Base-by-base conservation (phyloP, 2,329 filamentous ascomycete species). In the Pseudofabraea citricarpa region DNA sequence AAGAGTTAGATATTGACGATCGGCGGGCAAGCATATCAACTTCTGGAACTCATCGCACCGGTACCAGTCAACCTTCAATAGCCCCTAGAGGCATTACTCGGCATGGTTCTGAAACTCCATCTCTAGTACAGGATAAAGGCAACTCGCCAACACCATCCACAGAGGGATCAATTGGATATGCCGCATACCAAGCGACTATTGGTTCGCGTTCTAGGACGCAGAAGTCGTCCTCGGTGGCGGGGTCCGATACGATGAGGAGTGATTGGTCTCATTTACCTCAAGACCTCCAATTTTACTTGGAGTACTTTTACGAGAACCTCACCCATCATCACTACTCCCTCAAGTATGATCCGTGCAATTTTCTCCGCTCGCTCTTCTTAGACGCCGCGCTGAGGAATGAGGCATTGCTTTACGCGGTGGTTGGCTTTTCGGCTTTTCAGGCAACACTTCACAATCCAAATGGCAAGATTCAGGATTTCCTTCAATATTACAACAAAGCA, bases 371-470 rank as follows among this genome's bases (percentile, higher is more conserved):
- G 8, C 81, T 79, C 6, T 75, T 95, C 33, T 72, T 90, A 16
- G 80, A 80, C 31, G 71, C 86, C 42, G 90, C 91, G 0, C 62
- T 90, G 38, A 77, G 77, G 62, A 84, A 90, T 59, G 86, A 95
- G 48, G 81, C 90, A 6, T 70, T 97, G 9, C 74, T 96, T 5
- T 90, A 95, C 61, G 90, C 90, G 1, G 69, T 96, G 4, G 86
- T 90, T 8, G 89, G 86, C 0, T 97, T 96, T 61, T 77, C 91
- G 9, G 87, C 90, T 0, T 97, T 96, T 58, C 89, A 95, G 54
- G 77, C 85, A 52, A 86, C 86, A 2, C 63, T 96, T 38, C 74
- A 75, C 29, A 79, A 83, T 38, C 79, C 84, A 1, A 70, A 82
- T 38, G 87, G 86, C 18, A 83, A 82, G 51, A 81, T 97, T 20